These are phyloP conservation scores for Myrica gale DNA, from an alignment of 306 rosid species.

Conservation along the genomic window DNA sequence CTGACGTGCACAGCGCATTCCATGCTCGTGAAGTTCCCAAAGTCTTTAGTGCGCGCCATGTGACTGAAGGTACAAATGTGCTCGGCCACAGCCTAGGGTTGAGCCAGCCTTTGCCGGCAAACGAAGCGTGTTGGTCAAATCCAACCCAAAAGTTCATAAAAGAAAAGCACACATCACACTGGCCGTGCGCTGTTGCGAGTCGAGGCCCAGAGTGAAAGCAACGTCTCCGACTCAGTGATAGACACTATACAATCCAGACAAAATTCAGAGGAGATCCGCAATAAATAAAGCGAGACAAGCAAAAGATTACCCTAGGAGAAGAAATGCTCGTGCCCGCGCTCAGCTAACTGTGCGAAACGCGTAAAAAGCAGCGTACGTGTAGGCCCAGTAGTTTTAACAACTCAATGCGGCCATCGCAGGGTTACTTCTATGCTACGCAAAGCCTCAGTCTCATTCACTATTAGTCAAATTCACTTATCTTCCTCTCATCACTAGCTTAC, in stretches of 20 bases:
- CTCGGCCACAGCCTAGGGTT: too few species aligned
- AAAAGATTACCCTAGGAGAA: too few species aligned
- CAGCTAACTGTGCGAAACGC: neutral
- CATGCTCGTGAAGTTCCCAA: neutral
- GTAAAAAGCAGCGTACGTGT: neutral
- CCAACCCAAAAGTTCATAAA: too few species aligned
- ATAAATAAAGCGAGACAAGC: neutral
- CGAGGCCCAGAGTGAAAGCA: neutral
- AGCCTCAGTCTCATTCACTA: neutral
- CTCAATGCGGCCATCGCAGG: too few species aligned
- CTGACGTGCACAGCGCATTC: neutral
- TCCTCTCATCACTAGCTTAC: neutral
- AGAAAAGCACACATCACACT: neutral
- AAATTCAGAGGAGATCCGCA: neutral
- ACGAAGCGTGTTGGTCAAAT: neutral
- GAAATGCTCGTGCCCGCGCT: too few species aligned
- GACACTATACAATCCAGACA: too few species aligned
- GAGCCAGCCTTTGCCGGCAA: neutral
- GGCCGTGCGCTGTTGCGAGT: neutral
- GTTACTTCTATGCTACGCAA: slow-evolving; percentile 27
- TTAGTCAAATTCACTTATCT: neutral
- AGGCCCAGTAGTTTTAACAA: too few species aligned
- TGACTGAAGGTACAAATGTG: neutral
- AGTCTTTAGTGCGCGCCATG: neutral
- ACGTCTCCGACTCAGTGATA: neutral